Percentiles rank a stretch among this genome's conserved stretches.
phyloP scores from a whole-genome alignment of 1,284 basidiomycete species.

The Earliella scabrosa region DNA sequence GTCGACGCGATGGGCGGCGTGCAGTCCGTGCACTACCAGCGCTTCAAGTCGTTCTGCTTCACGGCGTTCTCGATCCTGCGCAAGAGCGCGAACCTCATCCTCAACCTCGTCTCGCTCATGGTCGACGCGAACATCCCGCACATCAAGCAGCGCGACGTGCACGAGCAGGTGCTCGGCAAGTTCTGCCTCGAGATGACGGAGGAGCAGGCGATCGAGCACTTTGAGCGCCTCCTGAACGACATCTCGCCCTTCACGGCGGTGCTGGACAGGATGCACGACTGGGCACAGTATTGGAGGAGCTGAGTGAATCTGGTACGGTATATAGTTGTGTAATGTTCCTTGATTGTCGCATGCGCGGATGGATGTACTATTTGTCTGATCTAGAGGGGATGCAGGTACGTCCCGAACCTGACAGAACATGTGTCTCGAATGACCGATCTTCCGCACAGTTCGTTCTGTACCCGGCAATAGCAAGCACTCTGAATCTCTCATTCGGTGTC shows the following conservation, averaged over 20 bases:
- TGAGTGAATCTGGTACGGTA: slow-evolving; percentile 28
- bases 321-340: neutral
- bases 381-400: too few species aligned
- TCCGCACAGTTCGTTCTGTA: too few species aligned
- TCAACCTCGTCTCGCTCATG: slow-evolving; percentile 97
- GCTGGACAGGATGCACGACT: slow-evolving; percentile 89
- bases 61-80: slow-evolving; percentile 95
- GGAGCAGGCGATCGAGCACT: slow-evolving; percentile 97
- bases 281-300: slow-evolving; percentile 85
- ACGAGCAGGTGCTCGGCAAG: slow-evolving; percentile 93
- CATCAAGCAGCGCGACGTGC: slow-evolving; percentile 90
- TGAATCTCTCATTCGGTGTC: too few species aligned
- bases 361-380: too few species aligned
- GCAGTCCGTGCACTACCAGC: slow-evolving; percentile 88
- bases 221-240: slow-evolving; percentile 92
- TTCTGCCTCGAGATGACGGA: slow-evolving; percentile 93
- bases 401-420: too few species aligned
- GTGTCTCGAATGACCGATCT: too few species aligned
- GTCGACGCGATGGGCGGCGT: slow-evolving; percentile 99
- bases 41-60: slow-evolving; percentile 96
- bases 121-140: slow-evolving; percentile 98
- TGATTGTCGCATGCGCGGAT: neutral
- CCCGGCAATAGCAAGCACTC: too few species aligned
- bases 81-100: slow-evolving; percentile 97
- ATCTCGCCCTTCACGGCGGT: slow-evolving; percentile 94